A percentile compares a stretch with the other conserved stretches of the same genome.
These are phyloP conservation scores for Backusella luteola DNA, from an alignment of 192 early-diverging fungal genomes.

Conservation along the genomic window DNA sequence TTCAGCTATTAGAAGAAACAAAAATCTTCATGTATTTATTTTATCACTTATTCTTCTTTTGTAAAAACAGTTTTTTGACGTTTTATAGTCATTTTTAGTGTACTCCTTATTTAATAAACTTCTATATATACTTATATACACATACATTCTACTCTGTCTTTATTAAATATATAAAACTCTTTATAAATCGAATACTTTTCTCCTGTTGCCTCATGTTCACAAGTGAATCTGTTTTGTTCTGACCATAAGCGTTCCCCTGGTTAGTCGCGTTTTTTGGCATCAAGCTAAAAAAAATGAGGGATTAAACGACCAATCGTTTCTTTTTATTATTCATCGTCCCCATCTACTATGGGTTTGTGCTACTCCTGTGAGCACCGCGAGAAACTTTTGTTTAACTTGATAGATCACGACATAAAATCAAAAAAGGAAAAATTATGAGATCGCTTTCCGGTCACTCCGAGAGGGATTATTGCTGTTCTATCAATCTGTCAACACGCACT, in stretches of 20 bases:
- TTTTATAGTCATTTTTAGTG: neutral
- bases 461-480: neutral
- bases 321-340: neutral
- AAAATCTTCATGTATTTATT: neutral
- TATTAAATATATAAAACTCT: neutral
- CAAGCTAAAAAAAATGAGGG: neutral
- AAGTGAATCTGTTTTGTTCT: neutral
- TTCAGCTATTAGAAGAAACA: slow-evolving; percentile 5
- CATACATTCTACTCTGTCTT: neutral
- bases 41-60: neutral
- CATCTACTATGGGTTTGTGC: neutral
- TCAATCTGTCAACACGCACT: neutral
- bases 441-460: neutral
- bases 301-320: neutral
- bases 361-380: neutral
- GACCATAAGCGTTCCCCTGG: neutral
- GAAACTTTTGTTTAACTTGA: neutral
- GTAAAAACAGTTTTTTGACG: neutral
- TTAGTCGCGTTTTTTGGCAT: neutral
- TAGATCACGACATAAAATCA: neutral
- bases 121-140: neutral
- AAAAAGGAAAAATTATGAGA: neutral
- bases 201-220: neutral
- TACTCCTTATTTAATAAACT: neutral
- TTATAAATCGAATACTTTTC: neutral